These are phyloP conservation scores for Petunia secreta DNA, from an alignment of 257 asterid species.

Conservation along the genomic window DNA sequence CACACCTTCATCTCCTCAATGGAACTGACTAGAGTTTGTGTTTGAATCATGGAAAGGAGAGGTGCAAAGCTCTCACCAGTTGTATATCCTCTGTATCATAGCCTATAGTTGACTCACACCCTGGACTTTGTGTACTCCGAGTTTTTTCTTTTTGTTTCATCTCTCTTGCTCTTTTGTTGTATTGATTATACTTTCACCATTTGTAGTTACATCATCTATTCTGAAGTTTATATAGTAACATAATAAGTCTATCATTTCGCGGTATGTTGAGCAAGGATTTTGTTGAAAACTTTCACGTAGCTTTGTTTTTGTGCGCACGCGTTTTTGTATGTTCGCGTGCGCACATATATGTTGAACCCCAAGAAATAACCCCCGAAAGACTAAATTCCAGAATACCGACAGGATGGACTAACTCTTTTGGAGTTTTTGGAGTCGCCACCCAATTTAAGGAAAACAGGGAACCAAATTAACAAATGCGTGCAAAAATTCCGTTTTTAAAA, in stretches of 20 bases:
- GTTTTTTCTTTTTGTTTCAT: background rate
- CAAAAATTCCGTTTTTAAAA: too few species aligned
- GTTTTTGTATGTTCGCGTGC: too few species aligned
- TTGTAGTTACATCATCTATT: background rate
- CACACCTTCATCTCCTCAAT: slow-evolving; percentile 83
- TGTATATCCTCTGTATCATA: slow-evolving; percentile 48
- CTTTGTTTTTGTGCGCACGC: background rate
- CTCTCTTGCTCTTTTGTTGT: background rate
- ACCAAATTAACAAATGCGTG: too few species aligned
- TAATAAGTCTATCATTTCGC: slow-evolving; percentile 11
- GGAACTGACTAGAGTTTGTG: slow-evolving; percentile 56
- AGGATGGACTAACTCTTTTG: too few species aligned
- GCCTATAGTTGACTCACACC: background rate
- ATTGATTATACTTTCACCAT: background rate
- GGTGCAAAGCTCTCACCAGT: slow-evolving; percentile 10
- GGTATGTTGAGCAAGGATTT: background rate
- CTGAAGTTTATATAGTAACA: slow-evolving; percentile 7
- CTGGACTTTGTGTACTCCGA: background rate
- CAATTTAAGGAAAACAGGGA: too few species aligned
- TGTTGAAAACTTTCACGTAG: background rate
- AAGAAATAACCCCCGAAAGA: too few species aligned
- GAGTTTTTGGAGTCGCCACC: too few species aligned
- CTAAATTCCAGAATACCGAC: too few species aligned
- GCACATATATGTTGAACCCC: too few species aligned
- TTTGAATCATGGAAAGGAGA: slow-evolving; percentile 20